Base-by-base conservation (phyloP, 202 grass and related monocot species). In the Bolboschoenoplectus hybrid region DNA sequence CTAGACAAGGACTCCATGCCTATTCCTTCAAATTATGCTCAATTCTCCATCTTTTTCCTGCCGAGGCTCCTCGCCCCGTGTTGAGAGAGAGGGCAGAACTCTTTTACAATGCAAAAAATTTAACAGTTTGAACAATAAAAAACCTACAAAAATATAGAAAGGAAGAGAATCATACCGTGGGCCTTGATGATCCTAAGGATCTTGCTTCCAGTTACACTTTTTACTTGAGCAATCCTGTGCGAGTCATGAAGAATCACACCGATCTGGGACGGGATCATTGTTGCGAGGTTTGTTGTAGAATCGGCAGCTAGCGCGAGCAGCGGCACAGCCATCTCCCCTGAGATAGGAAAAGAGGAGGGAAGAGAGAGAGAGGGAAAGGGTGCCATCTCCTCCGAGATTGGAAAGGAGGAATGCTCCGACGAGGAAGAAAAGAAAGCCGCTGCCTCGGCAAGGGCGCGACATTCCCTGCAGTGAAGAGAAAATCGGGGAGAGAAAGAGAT, bases 111-210 rank as follows among this genome's bases (percentile, higher is more conserved):
- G 17, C 35, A 64, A 72, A 84, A 83, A 4, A 26, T 26, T 10
- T 36, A 17, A 69, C 41, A 76, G 4, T 3, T 8, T 45, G 1
- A 72, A 46, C 72, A 75, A 34, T 11, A 65, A 78, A 10, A 69
- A 10, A 3, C 1, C 2, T 41, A 69, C 6, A 5, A 10, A 36
- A 0, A 85, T 39, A 26, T 51, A 51, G 38, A 1, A 46, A 14
- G 51, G 35, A 55, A 14, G 81, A 20, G 76, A 26, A 26, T 26
- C 26, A 26, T 51, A 96, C 94, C 94, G 36, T 93, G 87, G 52
- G 91, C 94, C 84, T 96, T 96, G 45, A 96, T 91, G 65, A 93
- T 93, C 60, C 94, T 88, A 53, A 96, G 94, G 86, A 96, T 96
- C 86, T 93, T 96, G 89, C 88, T 96, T 4, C 94, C 94, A 0